These are phyloP conservation scores for Ophiostoma quercus DNA, from an alignment of 2,329 filamentous ascomycete species.

Conservation along the genomic window DNA sequence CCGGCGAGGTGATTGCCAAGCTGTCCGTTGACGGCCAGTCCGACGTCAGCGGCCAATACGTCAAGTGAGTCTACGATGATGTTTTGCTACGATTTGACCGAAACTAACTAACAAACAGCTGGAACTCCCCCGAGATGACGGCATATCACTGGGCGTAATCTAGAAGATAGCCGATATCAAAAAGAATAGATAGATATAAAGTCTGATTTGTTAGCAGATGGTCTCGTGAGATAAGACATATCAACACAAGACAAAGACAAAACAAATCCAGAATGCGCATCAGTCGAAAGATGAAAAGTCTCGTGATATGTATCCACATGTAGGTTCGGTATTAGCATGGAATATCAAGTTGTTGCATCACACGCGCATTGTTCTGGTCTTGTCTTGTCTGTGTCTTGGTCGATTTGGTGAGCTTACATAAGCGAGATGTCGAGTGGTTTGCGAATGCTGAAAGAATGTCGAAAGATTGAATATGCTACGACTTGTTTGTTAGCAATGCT, in stretches of 20 bases:
- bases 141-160: conserved; percentile 35
- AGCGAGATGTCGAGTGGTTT: too few relatives aligned
- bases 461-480: background rate
- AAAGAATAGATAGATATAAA: background rate
- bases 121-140: conserved; percentile 49
- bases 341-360: conserved; percentile 66
- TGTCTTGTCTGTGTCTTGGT: background rate
- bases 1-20: conserved; percentile 79
- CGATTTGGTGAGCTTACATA: conserved; percentile 23
- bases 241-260: conserved; percentile 30
- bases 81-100: background rate
- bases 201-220: conserved; percentile 1
- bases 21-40: conserved; percentile 61
- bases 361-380: conserved; percentile 31
- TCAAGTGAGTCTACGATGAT: conserved; percentile 48
- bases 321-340: conserved; percentile 71
- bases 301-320: conserved; percentile 61
- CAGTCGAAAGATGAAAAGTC: conserved; percentile 84
- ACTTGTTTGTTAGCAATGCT: conserved; percentile 17
- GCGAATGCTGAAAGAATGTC: too few relatives aligned
- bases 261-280: conserved; percentile 40
- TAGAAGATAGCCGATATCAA: background rate
- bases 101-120: conserved; percentile 36
- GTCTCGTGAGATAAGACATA: background rate
- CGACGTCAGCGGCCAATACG: conserved; percentile 69